Percentiles rank a stretch among this genome's conserved stretches.
Evolutionary conservation across 441 rosid genomes (phyloP).

Genomic region (Adansonia gregorii): DNA sequence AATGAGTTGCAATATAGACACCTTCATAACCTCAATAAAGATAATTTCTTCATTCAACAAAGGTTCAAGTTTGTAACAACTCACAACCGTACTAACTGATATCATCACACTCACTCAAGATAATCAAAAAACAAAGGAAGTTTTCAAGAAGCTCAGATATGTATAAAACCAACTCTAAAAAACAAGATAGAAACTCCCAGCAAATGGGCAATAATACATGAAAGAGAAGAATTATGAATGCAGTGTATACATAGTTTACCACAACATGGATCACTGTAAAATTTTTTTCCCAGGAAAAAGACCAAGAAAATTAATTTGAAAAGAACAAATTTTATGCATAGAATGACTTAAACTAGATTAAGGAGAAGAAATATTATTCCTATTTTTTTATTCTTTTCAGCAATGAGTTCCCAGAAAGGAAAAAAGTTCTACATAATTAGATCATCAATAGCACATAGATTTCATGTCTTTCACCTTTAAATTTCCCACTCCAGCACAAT

Average conservation of each 20-base stretch:
- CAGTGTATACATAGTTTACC: neutral
- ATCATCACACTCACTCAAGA: slow-evolving; percentile 24
- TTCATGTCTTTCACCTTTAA: slow-evolving; percentile 5
- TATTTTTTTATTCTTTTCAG: neutral
- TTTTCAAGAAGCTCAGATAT: slow-evolving; percentile 3
- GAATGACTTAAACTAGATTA: slow-evolving; percentile 8
- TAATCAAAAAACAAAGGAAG: neutral
- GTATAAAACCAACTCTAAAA: slow-evolving; percentile 11
- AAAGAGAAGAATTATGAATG: slow-evolving; percentile 11
- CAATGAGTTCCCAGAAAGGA: neutral
- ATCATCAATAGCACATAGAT: slow-evolving; percentile 8
- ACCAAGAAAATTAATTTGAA: neutral
- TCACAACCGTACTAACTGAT: slow-evolving; percentile 7
- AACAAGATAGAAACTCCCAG: neutral
- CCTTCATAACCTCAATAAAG: neutral
- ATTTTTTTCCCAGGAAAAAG: neutral
- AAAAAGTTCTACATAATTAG: neutral
- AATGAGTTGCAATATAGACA: slow-evolving; percentile 18
- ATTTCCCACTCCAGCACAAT: neutral
- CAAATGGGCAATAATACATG: neutral
- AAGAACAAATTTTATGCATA: neutral
- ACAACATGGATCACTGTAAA: neutral
- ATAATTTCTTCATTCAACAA: slow-evolving; percentile 14
- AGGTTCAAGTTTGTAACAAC: slow-evolving; percentile 5
- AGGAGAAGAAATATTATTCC: neutral